Evolutionary conservation across 257 asterid genomes (phyloP), one percentile per base, ranked within the genome.

Genomic region (Paulownia fortunei): DNA sequence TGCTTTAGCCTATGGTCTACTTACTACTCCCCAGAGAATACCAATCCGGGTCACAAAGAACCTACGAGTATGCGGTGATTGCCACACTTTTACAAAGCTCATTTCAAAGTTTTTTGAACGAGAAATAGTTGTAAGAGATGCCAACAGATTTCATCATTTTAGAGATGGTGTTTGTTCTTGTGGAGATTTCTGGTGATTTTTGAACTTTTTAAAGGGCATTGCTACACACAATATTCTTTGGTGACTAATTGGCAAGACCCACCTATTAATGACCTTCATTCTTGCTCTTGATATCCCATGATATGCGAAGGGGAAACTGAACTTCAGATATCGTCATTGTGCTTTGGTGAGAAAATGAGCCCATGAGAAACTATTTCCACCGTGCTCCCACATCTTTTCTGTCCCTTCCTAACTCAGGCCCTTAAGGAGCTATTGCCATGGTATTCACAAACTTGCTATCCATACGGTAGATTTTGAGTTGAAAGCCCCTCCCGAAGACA

Each of bases 91-190:
- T 81, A 88, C 89, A 10, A 91, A 88, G 90, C 89, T 91, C 15
- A 37, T 87, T 34, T 92, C 97, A 0, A 84, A 83, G 84, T 60
- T 76, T 76, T 83, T 76, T 67, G 82, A 80, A 10, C 84, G 89
- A 16, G 92, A 92, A 15, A 87, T 92, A 46, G 85, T 92, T 26
- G 91, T 91, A 8, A 86, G 97, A 74, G 97, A 94, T 81, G 88
- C 90, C 65, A 90, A 85, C 39, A 83, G 98, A 80, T 92, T 90
- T 84, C 97, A 94, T 80, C 94, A 82, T 70, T 94, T 94, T 77
- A 84, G 74, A 83, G 82, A 86, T 76, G 98, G 96, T n/a, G 78
- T 80, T 58, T 94, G 97, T 82, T 94, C 98, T 1, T 92, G 97
- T 79, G 89, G 90, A 61, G 97, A 91, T 88, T 87, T 91, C 83